Conservation (phyloP, 1,284 basidiomycete species). For the Trametes polyzona region DNA sequence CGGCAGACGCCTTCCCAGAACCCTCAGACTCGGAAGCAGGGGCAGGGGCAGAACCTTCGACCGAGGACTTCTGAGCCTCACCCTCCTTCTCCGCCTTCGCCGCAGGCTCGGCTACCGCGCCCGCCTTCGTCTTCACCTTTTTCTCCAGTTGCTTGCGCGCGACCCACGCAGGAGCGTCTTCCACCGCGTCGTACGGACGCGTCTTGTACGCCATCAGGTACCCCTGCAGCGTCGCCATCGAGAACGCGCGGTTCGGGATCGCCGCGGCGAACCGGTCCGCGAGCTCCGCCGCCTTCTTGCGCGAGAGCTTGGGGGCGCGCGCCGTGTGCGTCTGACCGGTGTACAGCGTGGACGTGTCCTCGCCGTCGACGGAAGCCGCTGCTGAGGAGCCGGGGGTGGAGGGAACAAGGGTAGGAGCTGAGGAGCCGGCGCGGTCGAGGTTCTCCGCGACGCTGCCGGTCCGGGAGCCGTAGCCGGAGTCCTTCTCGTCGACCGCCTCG, state of each 20-base stretch:
- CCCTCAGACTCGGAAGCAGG: neutral
- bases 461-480: constrained; percentile 25
- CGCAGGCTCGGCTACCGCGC: neutral
- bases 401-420: constrained; percentile 4
- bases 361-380: constrained; percentile 17
- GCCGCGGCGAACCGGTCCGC: constrained; percentile 59
- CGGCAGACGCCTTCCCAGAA: neutral
- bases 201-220: constrained; percentile 75
- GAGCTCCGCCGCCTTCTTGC: constrained; percentile 42
- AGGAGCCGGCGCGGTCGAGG: constrained; percentile 6
- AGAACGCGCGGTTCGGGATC: constrained; percentile 68
- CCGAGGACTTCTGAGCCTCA: neutral
- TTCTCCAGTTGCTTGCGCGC: constrained; percentile 30
- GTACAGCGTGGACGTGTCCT: constrained; percentile 18
- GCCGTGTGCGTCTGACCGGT: constrained; percentile 38
- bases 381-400: constrained; percentile 3
- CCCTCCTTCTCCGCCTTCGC: neutral
- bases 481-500: constrained; percentile 18
- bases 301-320: constrained; percentile 40
- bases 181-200: constrained; percentile 59
- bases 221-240: constrained; percentile 77
- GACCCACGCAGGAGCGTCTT: constrained; percentile 34
- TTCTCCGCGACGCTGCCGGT: constrained; percentile 1
- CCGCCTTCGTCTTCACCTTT: constrained; percentile 7
- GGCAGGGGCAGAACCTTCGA: neutral